Evolutionary conservation across 129 eudicot species (phyloP).

Genomic region (Mikania micrantha): DNA sequence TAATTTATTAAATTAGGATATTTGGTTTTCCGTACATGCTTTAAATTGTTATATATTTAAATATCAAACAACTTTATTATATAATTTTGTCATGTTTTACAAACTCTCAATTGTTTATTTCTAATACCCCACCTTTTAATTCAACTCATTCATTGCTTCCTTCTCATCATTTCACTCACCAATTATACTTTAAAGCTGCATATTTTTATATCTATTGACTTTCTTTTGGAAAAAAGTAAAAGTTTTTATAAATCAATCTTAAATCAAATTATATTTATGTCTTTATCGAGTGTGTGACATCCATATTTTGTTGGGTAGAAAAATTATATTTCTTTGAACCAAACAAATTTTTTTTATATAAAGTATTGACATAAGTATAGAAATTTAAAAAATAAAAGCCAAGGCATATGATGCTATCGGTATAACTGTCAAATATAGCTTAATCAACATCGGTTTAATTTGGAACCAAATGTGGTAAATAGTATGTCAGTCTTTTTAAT

Average conservation of each 20-base stretch:
- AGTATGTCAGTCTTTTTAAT: conserved; percentile 19
- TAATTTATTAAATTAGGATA: background rate
- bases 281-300: too few relatives aligned
- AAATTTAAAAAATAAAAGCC: background rate
- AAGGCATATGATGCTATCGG: background rate
- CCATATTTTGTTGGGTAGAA: too few relatives aligned
- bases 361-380: background rate
- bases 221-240: background rate
- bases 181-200: background rate
- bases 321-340: background rate
- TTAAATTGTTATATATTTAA: background rate
- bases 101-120: conserved; percentile 15
- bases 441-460: background rate
- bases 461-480: conserved; percentile 19
- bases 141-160: conserved; percentile 4
- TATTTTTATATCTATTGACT: background rate
- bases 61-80: background rate
- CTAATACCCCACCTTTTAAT: conserved; percentile 13
- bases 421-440: background rate
- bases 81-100: conserved; percentile 9
- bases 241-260: too few relatives aligned
- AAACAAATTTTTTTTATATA: background rate
- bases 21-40: background rate
- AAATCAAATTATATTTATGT: too few relatives aligned
- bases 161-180: conserved; percentile 4